A percentile compares a stretch with the other conserved stretches of the same genome.
Conservation (phyloP, 441 rosid genomes). For the Pelargonium cotyledonis region DNA sequence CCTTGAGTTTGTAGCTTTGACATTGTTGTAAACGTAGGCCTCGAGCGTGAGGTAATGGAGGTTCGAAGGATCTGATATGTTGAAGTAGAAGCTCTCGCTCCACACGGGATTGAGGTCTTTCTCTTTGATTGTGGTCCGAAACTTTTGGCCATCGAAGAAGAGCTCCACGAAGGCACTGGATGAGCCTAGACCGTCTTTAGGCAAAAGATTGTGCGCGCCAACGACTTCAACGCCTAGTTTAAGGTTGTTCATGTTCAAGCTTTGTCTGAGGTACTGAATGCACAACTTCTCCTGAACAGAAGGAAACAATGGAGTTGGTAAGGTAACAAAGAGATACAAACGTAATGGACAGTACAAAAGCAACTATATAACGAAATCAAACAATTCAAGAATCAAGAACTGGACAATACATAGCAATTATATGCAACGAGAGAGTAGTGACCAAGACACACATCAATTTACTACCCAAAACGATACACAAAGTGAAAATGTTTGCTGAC, state of each 20-base stretch:
- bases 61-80: slow-evolving; percentile 73
- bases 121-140: slow-evolving; percentile 79
- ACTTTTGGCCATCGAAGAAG: slow-evolving; percentile 75
- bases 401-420: no score
- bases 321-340: no score
- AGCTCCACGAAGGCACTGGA: slow-evolving; percentile 80
- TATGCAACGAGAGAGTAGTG: no score
- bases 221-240: slow-evolving; percentile 84
- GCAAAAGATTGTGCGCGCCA: slow-evolving; percentile 81
- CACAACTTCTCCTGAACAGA: not conserved
- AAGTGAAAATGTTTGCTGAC: no score
- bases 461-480: no score
- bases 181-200: slow-evolving; percentile 91
- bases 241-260: slow-evolving; percentile 47
- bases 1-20: slow-evolving; percentile 54
- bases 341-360: no score
- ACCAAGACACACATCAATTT: no score
- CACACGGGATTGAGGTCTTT: slow-evolving; percentile 88
- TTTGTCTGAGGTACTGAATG: not conserved
- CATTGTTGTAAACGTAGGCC: slow-evolving; percentile 50
- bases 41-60: slow-evolving; percentile 74
- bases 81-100: slow-evolving; percentile 95
- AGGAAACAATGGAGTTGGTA: not conserved
- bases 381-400: no score
- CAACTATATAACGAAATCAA: no score